phyloP scores from a whole-genome alignment of 1,139 yeast species.

The Taphrina pruni region DNA sequence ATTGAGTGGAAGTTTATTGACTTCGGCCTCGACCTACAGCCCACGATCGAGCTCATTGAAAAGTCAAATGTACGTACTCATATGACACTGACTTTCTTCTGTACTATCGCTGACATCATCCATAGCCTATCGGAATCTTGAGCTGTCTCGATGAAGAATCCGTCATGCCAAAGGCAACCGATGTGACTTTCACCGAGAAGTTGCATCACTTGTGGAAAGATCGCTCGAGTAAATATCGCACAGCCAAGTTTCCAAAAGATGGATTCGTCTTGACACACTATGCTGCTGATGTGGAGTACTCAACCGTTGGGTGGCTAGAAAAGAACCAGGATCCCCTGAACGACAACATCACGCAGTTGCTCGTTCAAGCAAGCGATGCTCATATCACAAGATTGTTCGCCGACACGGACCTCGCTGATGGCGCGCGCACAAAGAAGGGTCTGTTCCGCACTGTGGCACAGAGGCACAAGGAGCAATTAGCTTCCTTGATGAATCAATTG shows the following conservation, averaged over 20 bases:
- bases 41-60: conserved; percentile 91
- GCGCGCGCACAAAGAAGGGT: conserved; percentile 53
- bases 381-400: conserved; percentile 60
- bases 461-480: conserved; percentile 74
- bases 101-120: not conserved
- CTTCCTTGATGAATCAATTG: conserved; percentile 72
- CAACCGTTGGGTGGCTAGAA: conserved; percentile 89
- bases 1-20: conserved; percentile 97
- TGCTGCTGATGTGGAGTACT: conserved; percentile 93
- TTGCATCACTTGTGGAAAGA: conserved; percentile 69
- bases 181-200: conserved; percentile 80
- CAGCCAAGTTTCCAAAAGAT: conserved; percentile 61
- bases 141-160: conserved; percentile 94
- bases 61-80: conserved; percentile 52
- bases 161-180: conserved; percentile 88
- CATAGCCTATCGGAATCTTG: conserved; percentile 80
- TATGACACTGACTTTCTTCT: no score
- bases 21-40: conserved; percentile 95
- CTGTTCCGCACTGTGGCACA: conserved; percentile 82
- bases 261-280: conserved; percentile 84
- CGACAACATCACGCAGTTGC: conserved; percentile 67
- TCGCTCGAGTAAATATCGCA: conserved; percentile 64
- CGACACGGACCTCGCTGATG: conserved; percentile 43
- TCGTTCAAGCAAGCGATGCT: conserved; percentile 63
- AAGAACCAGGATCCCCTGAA: conserved; percentile 94